Evolutionary conservation across 441 rosid genomes (phyloP), one percentile per base, ranked within the genome.

Genomic region (Flueggea neowawraea): DNA sequence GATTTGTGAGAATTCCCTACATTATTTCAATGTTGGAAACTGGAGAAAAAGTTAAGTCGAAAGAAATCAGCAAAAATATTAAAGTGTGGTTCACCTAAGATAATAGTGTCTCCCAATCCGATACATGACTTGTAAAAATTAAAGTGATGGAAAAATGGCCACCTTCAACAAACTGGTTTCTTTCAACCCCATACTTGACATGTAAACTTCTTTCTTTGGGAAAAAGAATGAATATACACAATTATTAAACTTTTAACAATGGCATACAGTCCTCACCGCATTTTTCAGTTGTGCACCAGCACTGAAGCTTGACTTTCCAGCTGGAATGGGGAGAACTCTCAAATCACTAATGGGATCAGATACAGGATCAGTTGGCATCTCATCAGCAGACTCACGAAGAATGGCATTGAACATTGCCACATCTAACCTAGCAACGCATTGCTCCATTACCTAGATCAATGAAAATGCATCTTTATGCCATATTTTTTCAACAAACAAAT

Each of bases 371-470:
- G 98, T 87, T 6, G 98, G 98, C 86, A 88, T 93, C 72, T 90
- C 98, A 54, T 80, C 89, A 7, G 76, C 84, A 55, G 97, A 90
- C 70, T 90, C 98, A 31, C 96, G 97, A 58, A 90, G 97, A 71
- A 93, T 84, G 55, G 98, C 98, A 45, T 93, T 93, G 84, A 93
- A 93, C 95, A 90, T 90, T 62, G 98, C 96, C 63, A 88, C 95
- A 72, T 93, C 98, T 67, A 93, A 78, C 73, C 98, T 82, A 71
- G 72, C 73, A 53, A 88, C 95, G 68, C 86, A 75, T 69, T 90
- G 96, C 80, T 88, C 90, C 97, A 93, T 90, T 60, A 90, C 84
- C 98, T 90, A 74, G n/a, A 95, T 90, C 41, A 44, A 55, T 47
- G 13, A 32, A 75, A 32, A 54, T 72, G 32, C 33, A 63, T 39